Evolutionary conservation across 257 asterid genomes (phyloP), one percentile per base, ranked within the genome.

Genomic region (Salvia hispanica): DNA sequence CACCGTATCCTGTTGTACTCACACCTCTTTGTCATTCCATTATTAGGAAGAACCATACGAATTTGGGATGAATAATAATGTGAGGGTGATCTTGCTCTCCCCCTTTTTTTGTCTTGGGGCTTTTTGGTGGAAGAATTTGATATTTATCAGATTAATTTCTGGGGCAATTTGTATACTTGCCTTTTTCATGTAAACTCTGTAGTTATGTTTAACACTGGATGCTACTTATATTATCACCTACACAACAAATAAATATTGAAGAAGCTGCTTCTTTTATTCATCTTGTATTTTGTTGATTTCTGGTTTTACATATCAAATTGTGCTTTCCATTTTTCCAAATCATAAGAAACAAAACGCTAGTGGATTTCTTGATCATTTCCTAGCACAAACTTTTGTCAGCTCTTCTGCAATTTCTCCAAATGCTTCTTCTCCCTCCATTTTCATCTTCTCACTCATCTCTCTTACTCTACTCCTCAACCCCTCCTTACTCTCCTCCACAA

Each of bases 121-220:
- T 81, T 78, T 78, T 74, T 82, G 85, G 79, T 81, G 84, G 73
- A 76, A 80, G 66, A 71, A 62, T 71, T 40, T 46, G 66, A 78
- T 82, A 64, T 64, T 75, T 62, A 74, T 55, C 44, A 64, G 69
- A 74, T 62, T 59, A 72, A 73, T 67, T 74, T 70, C 77, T 15
- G 71, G 71, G 81, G 81, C 80, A 73, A 74, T 44, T 74, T 57
- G 64, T 75, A 59, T 70, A 21, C 77, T 70, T 44, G 12, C 80
- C 72, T 79, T 45, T 46, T 79, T 69, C 39, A 28, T 83, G 62
- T 74, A 78, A 78, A 67, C 71, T 76, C 55, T 75, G 72, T 76
- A 75, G 79, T 68, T 75, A 58, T 81, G 83, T 74, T 40, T 62
- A 68, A 78, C 72, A 61, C 46, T 58, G 56, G 72, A 76, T 66